Evolutionary conservation across 2,329 filamentous ascomycete species (phyloP), one percentile per base, ranked within the genome.

Genomic region (Polychaeton citri): DNA sequence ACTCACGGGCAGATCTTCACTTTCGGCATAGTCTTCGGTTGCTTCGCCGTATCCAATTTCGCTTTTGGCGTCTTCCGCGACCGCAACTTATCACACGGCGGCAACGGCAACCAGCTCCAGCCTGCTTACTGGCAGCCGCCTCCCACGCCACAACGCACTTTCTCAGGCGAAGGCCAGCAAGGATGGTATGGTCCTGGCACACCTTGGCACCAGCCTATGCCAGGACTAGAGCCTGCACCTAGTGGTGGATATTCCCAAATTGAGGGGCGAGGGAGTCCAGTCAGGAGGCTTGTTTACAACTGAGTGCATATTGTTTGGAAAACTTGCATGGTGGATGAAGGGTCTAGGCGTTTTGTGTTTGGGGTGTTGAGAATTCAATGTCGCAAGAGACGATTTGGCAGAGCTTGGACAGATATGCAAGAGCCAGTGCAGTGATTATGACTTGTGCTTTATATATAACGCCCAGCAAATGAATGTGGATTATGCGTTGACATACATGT

Each of bases 21-120:
- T 18, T 54, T 60, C 26, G 43, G 66, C 34, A 38, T 69, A 35
- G 56, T 71, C 37, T 65, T 70, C 41, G 62, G 62, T 32, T 66
- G 68, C 46, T 66, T 76, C 35, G 65, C 68, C 30, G 60, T 72
- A 40, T 71, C 69, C 38, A 78, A 78, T 51, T 65, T 72, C 53
- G 72, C 72, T 2, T 76, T 77, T 52, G 65, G 66, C 39, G 63
- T 71, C 35, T 66, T 74, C 46, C 60, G 67, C 39, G 57, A 62
- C 38, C 41, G 21, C 48, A 49, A 13, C 50, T 46, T 19, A 38
- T 46, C 19, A 46, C 48, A 19, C 46, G 42, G 7, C 38, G 36
- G 36, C 42, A 44, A 33, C 34, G 5, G 32, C 30, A 40, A n/a
- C n/a, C 24, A 28, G 24, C 24, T 15, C 15, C 24, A 10, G 5